Evolutionary conservation across 169 alveolate genomes (phyloP), one percentile per base, ranked within the genome.

Genomic region (Babesia bigemina): DNA sequence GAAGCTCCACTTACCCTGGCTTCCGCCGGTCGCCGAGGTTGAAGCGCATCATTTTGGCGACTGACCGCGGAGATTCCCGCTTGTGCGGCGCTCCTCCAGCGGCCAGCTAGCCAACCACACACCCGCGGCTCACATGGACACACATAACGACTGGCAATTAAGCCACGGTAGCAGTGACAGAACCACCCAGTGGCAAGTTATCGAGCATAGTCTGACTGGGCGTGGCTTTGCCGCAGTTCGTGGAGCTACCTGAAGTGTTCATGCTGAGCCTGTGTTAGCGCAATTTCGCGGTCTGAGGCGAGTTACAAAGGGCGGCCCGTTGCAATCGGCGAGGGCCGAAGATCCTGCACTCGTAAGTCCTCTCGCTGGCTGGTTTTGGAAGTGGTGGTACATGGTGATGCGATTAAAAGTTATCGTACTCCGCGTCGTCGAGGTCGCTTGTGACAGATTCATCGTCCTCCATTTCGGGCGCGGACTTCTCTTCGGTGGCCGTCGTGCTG

Each of bases 341-440:
- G 67, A 21, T 59, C 3, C 29, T 4, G 14, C 61, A 4, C 10
- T 53, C 2, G 22, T 0, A 24, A 2, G 36, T 59, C n/a, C 19
- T 33, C 19, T 14, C 50, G 47, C 47, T 11, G 14, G 19, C 19
- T 11, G 50, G 7, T 16, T 13, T 45, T 4, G 1, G n/a, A 45
- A 45, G 50, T 16, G 50, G 50, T 45, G 19, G 24, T 62, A 59
- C 56, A n/a, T 19, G 14, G 7, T 2, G 29, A 13, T n/a, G 62
- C 49, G 42, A n/a, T 79, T 62, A 81, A 48, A 81, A 81, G 56
- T 81, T 67, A 17, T 81, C 88, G 53, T 61, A 63, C 16, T 65
- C 85, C 53, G 28, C 88, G 3, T 71, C 85, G 22, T 81, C 87
- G 8, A 79, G 60, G n/a, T 53, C 60, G 48, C 87, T 79, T 11